Conservation (phyloP, 768 basidiomycete species). For the Rhodotorula kratochvilovae region DNA sequence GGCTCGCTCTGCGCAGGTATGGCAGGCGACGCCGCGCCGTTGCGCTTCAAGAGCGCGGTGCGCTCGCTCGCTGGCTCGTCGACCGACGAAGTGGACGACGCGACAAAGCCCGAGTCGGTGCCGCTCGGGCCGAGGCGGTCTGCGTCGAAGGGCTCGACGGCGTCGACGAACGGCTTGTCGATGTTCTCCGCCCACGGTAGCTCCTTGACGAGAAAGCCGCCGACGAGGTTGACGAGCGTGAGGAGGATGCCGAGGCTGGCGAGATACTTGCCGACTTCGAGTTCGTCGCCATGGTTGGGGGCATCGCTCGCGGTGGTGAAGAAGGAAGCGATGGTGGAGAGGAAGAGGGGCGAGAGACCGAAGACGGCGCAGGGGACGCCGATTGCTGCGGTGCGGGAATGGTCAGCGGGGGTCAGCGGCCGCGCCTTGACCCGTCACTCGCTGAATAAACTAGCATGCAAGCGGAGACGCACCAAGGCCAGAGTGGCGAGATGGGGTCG, state of each 20-base stretch:
- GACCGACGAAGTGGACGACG: background rate
- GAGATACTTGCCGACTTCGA: conserved; percentile 37
- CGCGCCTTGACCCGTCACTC: too few relatives aligned
- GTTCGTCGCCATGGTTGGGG: conserved; percentile 4
- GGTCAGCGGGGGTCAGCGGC: too few relatives aligned
- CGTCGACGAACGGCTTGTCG: conserved; percentile 4
- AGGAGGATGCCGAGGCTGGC: conserved; percentile 37
- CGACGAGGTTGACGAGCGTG: conserved; percentile 29
- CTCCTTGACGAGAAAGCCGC: conserved; percentile 22
- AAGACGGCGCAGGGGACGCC: conserved; percentile 40
- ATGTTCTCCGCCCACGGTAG: conserved; percentile 30
- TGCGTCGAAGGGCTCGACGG: background rate
- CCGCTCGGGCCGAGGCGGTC: background rate
- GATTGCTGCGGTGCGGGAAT: conserved; percentile 29
- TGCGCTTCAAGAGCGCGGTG: conserved; percentile 6
- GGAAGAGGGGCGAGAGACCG: conserved; percentile 41
- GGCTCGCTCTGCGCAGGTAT: background rate
- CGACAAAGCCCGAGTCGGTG: background rate
- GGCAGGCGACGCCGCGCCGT: background rate
- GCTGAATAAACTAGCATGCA: too few relatives aligned
- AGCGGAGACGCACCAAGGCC: conserved; percentile 30
- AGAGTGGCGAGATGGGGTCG: conserved; percentile 33
- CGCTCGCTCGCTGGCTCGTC: conserved; percentile 11
- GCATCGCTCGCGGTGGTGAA: conserved; percentile 21
- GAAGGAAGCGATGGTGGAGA: conserved; percentile 35